phyloP scores from a whole-genome alignment of 208 protist genomes.

The Naegleria gruberi region DNA sequence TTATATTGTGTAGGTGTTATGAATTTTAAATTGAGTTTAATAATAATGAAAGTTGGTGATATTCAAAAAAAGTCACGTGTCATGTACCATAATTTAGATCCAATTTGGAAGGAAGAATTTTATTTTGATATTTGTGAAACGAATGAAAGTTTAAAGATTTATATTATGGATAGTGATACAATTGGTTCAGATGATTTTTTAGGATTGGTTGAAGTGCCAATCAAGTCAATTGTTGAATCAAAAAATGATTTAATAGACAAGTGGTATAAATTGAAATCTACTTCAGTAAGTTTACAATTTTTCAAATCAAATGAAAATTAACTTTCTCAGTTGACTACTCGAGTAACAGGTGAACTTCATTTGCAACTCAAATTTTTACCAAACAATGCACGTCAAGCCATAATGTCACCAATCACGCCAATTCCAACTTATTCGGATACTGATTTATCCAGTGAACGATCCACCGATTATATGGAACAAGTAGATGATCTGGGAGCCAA shows the following conservation, averaged over 20 bases:
- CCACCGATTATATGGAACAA: background rate
- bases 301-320: background rate
- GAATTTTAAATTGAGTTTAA: background rate
- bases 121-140: background rate
- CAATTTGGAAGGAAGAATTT: constrained; percentile 7
- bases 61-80: background rate
- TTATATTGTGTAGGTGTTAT: no score
- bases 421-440: background rate
- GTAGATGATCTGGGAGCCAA: background rate
- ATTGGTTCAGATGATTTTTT: background rate
- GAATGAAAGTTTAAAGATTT: background rate
- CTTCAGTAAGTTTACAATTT: background rate
- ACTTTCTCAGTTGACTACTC: background rate
- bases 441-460: background rate
- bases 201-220: background rate
- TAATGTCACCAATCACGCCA: background rate
- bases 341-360: background rate
- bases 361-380: background rate
- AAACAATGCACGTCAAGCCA: background rate
- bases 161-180: background rate
- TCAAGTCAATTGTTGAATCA: background rate
- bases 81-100: background rate
- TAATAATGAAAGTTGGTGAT: background rate
- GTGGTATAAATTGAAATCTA: background rate
- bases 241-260: background rate